Evolutionary conservation across 192 early-diverging fungal genomes (phyloP), one percentile per base, ranked within the genome.

Genomic region (Glomus cerebriforme): DNA sequence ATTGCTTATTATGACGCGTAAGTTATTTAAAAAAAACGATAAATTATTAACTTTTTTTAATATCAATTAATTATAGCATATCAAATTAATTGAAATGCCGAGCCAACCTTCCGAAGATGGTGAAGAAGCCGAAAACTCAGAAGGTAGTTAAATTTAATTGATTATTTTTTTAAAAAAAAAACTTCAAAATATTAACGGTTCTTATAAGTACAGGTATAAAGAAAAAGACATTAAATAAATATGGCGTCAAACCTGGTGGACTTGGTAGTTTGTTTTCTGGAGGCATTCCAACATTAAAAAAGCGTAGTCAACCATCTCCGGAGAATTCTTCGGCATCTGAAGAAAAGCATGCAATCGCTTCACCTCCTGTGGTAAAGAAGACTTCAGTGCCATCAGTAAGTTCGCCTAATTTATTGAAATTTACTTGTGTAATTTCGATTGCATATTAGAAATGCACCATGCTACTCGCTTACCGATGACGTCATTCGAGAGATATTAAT

Each of bases 161-260:
- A 35, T 24, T 43, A n/a, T 19, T 22, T 45, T 24, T 24, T 68
- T 32, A 17, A 32, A 2, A 32, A 15, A 29, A 19, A 45, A 31
- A 70, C 22, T 22, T 24, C 39, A 43, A 54, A 22, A 22, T 22
- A 22, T 22, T 54, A 54, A 54, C 22, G 17, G 3, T 54, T 54
- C 47, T 54, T 17, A 4, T 54, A n/a, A 54, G 22, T 54, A 0
- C 17, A 54, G 74, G 45, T 12, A 69, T 78, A 45, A 49, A 37
- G 31, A 78, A 81, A 10, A 92, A 92, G 80, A 92, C 85, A 71
- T 83, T 95, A 67, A 92, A 92, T 9, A 92, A 91, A 0, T 93
- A 92, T 71, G 93, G 93, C 78, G 92, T 95, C 10, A 91, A 93
- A 77, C 89, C 92, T 81, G 93, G 92, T 77, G 93, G 93, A 29